These are phyloP conservation scores for Xerocomus amazonicus DNA, from an alignment of 1,284 basidiomycete species.

Conservation along the genomic window DNA sequence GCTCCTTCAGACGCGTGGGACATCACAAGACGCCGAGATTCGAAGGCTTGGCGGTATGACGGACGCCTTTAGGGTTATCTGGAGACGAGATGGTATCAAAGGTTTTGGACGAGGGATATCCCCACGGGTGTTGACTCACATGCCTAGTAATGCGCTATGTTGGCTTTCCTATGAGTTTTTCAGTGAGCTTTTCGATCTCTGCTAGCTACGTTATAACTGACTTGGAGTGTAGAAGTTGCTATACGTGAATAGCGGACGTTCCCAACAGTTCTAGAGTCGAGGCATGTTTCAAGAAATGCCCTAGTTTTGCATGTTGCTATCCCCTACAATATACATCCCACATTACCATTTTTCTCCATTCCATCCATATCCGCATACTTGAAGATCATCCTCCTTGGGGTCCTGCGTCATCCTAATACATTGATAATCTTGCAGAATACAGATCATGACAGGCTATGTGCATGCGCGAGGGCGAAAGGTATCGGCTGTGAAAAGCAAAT, in stretches of 20 bases:
- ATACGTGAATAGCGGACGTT: conserved; percentile 45
- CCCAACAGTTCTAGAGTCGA: conserved; percentile 10
- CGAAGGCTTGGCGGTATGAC: conserved; percentile 81
- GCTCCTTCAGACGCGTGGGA: conserved; percentile 90
- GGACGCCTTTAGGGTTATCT: conserved; percentile 89
- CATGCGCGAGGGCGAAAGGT: not conserved
- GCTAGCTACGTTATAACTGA: conserved; percentile 10
- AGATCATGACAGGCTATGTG: not conserved
- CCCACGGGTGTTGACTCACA: conserved; percentile 91
- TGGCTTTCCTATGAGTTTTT: conserved; percentile 98
- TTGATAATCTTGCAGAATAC: conserved; percentile 2
- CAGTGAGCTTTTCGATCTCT: conserved; percentile 56
- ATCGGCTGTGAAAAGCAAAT: conserved; percentile 1
- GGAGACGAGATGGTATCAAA: conserved; percentile 77
- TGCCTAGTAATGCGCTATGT: conserved; percentile 96
- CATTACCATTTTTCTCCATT: conserved; percentile 14
- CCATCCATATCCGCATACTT: conserved; percentile 1
- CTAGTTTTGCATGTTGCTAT: conserved; percentile 8
- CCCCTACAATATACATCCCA: conserved; percentile 14
- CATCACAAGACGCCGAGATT: conserved; percentile 79
- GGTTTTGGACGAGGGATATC: conserved; percentile 88
- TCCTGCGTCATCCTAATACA: not conserved
- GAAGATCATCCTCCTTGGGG: not conserved
- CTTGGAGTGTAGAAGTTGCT: conserved; percentile 53
- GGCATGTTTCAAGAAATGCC: conserved; percentile 2